A percentile compares a stretch with the other conserved stretches of the same genome.
Evolutionary conservation across 2,329 filamentous ascomycete genomes (phyloP).

Genomic region (Zymoseptoria brevis): DNA sequence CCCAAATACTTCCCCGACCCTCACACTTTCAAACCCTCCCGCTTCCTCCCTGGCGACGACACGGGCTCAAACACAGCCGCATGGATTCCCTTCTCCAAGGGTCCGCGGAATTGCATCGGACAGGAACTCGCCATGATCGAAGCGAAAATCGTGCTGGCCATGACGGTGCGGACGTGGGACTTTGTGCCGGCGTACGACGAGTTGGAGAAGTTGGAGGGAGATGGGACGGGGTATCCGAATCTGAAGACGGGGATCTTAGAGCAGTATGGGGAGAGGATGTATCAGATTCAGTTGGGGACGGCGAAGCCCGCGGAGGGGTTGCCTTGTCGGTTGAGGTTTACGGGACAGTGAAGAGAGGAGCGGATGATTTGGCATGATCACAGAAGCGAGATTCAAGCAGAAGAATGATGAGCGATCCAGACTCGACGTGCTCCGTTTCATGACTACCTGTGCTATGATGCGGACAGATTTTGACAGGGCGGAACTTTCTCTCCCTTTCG

Average conservation of each 20-base stretch:
- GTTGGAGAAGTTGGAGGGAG: conserved; percentile 25
- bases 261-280: conserved; percentile 28
- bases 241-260: conserved; percentile 19
- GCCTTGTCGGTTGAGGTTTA: conserved; percentile 25
- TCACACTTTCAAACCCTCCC: conserved; percentile 40
- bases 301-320: conserved; percentile 30
- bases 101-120: conserved; percentile 50
- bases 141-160: conserved; percentile 43
- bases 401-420: too few species aligned
- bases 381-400: too few species aligned
- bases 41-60: conserved; percentile 34
- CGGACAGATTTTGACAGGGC: too few species aligned
- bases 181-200: conserved; percentile 37
- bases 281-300: conserved; percentile 29
- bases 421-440: too few species aligned
- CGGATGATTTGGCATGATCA: background rate
- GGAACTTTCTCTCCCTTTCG: too few species aligned
- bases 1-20: conserved; percentile 31
- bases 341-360: background rate
- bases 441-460: too few species aligned
- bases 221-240: conserved; percentile 30
- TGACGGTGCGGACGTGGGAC: conserved; percentile 45
- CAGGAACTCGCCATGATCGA: conserved; percentile 50
- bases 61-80: conserved; percentile 35
- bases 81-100: conserved; percentile 50